Conservation (phyloP, 352 stramenopile genomes). For the Phytopythium boreale region DNA sequence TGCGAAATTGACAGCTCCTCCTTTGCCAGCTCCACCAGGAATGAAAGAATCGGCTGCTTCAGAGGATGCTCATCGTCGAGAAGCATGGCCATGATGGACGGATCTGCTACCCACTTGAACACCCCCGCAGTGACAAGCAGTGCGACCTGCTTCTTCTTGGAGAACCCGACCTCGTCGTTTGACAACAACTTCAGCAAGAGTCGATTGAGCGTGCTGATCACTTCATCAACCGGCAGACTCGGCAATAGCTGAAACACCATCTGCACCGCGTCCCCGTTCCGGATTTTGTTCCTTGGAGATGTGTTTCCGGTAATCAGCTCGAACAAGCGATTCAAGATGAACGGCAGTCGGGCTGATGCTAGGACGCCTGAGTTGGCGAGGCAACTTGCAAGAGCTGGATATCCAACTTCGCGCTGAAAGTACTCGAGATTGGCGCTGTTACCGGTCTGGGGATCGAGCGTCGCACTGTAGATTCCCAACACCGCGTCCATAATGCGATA, state of each 20-base stretch:
- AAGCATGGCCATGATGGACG: constrained; percentile 31
- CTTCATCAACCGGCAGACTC: constrained; percentile 21
- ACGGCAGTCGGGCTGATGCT: constrained; percentile 24
- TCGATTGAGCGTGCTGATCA: constrained; percentile 27
- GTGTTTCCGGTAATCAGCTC: constrained; percentile 46
- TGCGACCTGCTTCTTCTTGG: constrained; percentile 44
- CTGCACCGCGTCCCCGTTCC: constrained; percentile 51
- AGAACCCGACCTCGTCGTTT: constrained; percentile 36
- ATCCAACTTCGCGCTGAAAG: constrained; percentile 41
- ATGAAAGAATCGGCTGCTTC: constrained; percentile 26
- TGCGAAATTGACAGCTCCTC: constrained; percentile 49
- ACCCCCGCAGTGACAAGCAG: constrained; percentile 46
- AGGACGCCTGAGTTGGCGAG: constrained; percentile 52
- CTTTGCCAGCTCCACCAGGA: constrained; percentile 41
- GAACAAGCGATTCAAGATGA: constrained; percentile 49
- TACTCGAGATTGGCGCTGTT: constrained; percentile 28
- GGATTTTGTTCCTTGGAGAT: constrained; percentile 44
- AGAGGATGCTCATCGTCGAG: constrained; percentile 27
- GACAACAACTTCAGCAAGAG: constrained; percentile 45
- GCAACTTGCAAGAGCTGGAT: constrained; percentile 51
- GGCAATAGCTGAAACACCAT: constrained; percentile 52
- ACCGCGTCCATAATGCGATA: constrained; percentile 52
- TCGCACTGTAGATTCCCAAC: constrained; percentile 43
- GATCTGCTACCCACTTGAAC: constrained; percentile 55
- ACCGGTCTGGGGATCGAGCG: constrained; percentile 32